Base-by-base conservation (phyloP, 805 yeast genomes). In the Maudiozyma bulderi region DNA sequence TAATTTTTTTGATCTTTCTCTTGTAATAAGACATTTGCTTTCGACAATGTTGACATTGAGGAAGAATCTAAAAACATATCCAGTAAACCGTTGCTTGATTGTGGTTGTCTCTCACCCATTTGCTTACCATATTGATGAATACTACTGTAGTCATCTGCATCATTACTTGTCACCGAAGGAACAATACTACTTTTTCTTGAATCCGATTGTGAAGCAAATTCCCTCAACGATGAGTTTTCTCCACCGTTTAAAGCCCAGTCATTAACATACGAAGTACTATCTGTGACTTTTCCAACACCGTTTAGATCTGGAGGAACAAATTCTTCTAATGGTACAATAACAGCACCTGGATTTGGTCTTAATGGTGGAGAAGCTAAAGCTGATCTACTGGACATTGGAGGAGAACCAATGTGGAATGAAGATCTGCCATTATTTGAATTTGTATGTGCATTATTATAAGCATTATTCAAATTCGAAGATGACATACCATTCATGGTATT, bases 51-150 rank as follows among this genome's bases (percentile, higher is more conserved):
- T 9, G 60, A 54, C 11, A 56, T 52, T 6, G 61, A 52, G 6
- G 66, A 55, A 1, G 65, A 54, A 46, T 64, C 64, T 14, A 67
- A 52, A 43, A 73, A 69, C 49, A 70, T 59, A 52, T 73, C 77
- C 43, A 73, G 51, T 15, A 72, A 57, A 1, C 77, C 77, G 49
- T 61, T 66, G 6, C 67, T 39, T n/a, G 44, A 20, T 7, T 40
- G 47, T 7, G 8, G 8, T 13, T 33, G 41, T 10, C 44, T 37
- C 20, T 48, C 44, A 2, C 14, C 10, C 6, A 15, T 13, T 30
- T 15, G 28, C 15, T 42, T 42, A 10, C 44, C 37, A 20, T 15
- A 32, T 20, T 42, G 35, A 20, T 32, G 20, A 6, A 28, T 40
- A 30, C 20, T 29, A 32, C 42, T 28, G 30, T 45, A 49, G 10